Evolutionary conservation across 208 protist genomes (phyloP), one percentile per base, ranked within the genome.

Genomic region (Herpetomonas muscarum): DNA sequence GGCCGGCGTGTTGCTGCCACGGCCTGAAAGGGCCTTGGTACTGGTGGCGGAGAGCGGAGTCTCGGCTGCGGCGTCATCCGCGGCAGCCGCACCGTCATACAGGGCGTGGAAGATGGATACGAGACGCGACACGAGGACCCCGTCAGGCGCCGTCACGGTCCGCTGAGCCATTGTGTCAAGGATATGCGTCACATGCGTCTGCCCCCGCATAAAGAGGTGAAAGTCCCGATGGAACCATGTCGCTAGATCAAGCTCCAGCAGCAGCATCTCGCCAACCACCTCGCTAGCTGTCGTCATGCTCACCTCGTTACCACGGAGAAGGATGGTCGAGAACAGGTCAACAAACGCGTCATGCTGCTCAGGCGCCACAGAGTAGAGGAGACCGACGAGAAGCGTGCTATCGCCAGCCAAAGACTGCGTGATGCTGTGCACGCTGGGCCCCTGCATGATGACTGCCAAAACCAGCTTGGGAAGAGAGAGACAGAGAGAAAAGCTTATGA

Each of bases 221-320:
- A 67, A 44, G 47, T 78, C 57, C 19, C 59, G 52, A 9, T 66
- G 50, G 50, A 52, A 19, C 46, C 65, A 68, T 39, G 68, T 64
- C 46, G 73, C 73, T n/a, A 61, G 41, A 29, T 81, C 67, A 17
- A 80, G 60, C 30, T 85, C 78, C 15, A 74, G 57, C 7, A 70
- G 37, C 24, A 81, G 46, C 28, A 85, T 42, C 46, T 73, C 59
- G 6, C 57, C 45, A 6, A 81, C 46, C 26, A 74, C 55, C 28
- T 69, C 53, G 22, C 66, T 70, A 19, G 63, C 48, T 12, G 69
- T 69, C 25, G 72, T 30, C 1, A 64, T 54, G 32, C 39, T 53
- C 30, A 70, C 45, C 46, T 68, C 55, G 28, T 34, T 66, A 25
- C 67, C 68, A 30, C 47, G 59, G n/a, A 58, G 51, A 21, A 80